A percentile compares a stretch with the other conserved stretches of the same genome.
Conservation (phyloP, 169 alveolate species). For the Plasmodium ovale region DNA sequence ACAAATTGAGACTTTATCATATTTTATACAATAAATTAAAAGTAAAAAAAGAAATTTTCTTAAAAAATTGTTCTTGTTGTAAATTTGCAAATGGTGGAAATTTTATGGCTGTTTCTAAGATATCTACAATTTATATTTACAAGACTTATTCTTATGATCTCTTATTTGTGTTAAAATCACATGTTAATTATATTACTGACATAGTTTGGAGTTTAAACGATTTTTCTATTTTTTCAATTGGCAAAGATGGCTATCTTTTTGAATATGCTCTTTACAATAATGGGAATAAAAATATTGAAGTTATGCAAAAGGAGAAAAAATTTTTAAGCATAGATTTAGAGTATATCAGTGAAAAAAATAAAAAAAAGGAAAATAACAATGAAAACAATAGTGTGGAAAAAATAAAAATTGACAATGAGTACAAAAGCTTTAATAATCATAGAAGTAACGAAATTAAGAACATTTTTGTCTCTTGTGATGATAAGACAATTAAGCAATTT, state of each 20-base stretch:
- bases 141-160: conserved; percentile 63
- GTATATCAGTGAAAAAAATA: conserved; percentile 14
- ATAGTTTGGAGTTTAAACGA: conserved; percentile 56
- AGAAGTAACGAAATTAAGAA: conserved; percentile 34
- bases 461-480: conserved; percentile 71
- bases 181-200: conserved; percentile 66
- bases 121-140: conserved; percentile 63
- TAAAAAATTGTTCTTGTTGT: conserved; percentile 74
- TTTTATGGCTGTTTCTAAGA: conserved; percentile 71
- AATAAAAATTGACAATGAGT: conserved; percentile 47
- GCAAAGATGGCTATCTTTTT: conserved; percentile 70
- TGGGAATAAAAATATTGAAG: conserved; percentile 69
- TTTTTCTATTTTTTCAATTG: conserved; percentile 58
- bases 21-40: conserved; percentile 70
- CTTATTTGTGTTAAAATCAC: conserved; percentile 56
- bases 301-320: conserved; percentile 69
- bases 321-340: conserved; percentile 69
- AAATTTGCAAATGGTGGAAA: conserved; percentile 71
- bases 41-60: conserved; percentile 64
- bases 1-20: conserved; percentile 53
- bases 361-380: not conserved
- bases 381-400: conserved; percentile 11
- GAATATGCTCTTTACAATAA: conserved; percentile 68
- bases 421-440: conserved; percentile 31
- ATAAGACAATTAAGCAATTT: conserved; percentile 64